Conservation (phyloP, 2,329 filamentous ascomycete species). For the Paracorniculantispora psalliotae region DNA sequence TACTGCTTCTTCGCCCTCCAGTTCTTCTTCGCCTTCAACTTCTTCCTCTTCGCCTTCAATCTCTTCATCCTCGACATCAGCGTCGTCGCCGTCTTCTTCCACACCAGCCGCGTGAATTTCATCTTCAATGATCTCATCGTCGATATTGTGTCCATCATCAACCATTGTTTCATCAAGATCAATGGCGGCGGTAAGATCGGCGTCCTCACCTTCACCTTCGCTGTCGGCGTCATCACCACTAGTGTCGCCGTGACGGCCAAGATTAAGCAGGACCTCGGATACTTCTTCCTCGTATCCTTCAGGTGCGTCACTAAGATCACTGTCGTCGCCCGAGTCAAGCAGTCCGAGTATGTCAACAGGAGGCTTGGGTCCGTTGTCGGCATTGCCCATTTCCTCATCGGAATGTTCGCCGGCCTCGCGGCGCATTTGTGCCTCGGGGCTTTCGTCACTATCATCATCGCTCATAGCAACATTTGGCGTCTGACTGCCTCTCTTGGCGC, state of each 20-base stretch:
- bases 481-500: constrained; percentile 40
- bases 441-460: constrained; percentile 34
- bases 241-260: constrained; percentile 6
- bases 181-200: neutral
- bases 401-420: constrained; percentile 30
- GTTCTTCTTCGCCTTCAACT: constrained; percentile 11
- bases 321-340: constrained; percentile 57
- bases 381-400: constrained; percentile 42
- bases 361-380: constrained; percentile 18
- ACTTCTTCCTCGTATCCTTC: constrained; percentile 54
- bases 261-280: constrained; percentile 37
- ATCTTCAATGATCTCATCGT: constrained; percentile 19
- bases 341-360: constrained; percentile 9
- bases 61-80: constrained; percentile 10
- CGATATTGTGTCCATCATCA: neutral
- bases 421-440: constrained; percentile 35
- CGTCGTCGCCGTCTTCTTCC: constrained; percentile 16
- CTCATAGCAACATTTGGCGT: constrained; percentile 33
- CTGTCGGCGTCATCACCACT: constrained; percentile 33
- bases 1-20: constrained; percentile 15
- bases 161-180: neutral
- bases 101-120: constrained; percentile 24
- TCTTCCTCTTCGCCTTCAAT: constrained; percentile 19
- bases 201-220: constrained; percentile 31
- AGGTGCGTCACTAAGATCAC: constrained; percentile 62